Evolutionary conservation across 2,329 filamentous ascomycete genomes (phyloP).

Genomic region (Didymella keratinophila): DNA sequence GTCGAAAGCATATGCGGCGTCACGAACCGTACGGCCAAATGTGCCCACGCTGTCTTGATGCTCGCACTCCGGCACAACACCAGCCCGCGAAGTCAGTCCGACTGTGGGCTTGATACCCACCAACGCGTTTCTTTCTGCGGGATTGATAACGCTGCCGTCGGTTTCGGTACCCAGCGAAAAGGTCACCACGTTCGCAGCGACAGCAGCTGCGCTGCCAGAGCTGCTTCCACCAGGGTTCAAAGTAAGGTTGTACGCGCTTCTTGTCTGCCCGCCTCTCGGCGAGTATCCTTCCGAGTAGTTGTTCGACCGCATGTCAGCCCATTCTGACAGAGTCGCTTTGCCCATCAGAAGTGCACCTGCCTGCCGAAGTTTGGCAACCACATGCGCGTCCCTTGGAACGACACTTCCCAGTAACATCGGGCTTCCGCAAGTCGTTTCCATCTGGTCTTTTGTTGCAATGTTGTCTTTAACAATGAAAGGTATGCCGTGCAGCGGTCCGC

Average conservation of each 20-base stretch:
- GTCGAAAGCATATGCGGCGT: slow-evolving; percentile 71
- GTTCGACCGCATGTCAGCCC: slow-evolving; percentile 61
- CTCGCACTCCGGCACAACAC: slow-evolving; percentile 68
- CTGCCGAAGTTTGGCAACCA: slow-evolving; percentile 67
- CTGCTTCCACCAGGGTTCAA: slow-evolving; percentile 72
- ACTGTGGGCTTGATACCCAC: slow-evolving; percentile 81
- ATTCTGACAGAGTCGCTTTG: slow-evolving; percentile 75
- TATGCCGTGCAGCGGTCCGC: slow-evolving; percentile 76
- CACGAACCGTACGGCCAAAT: slow-evolving; percentile 72
- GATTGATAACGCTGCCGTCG: slow-evolving; percentile 72
- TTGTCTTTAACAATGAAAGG: slow-evolving; percentile 76
- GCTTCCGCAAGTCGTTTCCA: slow-evolving; percentile 78
- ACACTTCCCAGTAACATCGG: slow-evolving; percentile 71
- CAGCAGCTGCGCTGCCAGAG: slow-evolving; percentile 70
- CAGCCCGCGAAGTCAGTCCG: slow-evolving; percentile 69
- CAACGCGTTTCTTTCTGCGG: slow-evolving; percentile 72
- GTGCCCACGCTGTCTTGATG: slow-evolving; percentile 75
- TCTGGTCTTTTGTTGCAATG: slow-evolving; percentile 65
- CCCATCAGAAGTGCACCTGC: slow-evolving; percentile 73
- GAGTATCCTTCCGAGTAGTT: slow-evolving; percentile 49
- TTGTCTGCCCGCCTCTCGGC: slow-evolving; percentile 40
- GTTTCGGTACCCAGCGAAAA: slow-evolving; percentile 79
- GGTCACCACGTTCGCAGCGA: slow-evolving; percentile 68
- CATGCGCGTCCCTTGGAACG: slow-evolving; percentile 72
- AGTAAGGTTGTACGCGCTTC: slow-evolving; percentile 70